A percentile compares a stretch with the other conserved stretches of the same genome.
phyloP scores from a whole-genome alignment of 2,329 filamentous ascomycete genomes.

The Cordyceps cateniannulata region DNA sequence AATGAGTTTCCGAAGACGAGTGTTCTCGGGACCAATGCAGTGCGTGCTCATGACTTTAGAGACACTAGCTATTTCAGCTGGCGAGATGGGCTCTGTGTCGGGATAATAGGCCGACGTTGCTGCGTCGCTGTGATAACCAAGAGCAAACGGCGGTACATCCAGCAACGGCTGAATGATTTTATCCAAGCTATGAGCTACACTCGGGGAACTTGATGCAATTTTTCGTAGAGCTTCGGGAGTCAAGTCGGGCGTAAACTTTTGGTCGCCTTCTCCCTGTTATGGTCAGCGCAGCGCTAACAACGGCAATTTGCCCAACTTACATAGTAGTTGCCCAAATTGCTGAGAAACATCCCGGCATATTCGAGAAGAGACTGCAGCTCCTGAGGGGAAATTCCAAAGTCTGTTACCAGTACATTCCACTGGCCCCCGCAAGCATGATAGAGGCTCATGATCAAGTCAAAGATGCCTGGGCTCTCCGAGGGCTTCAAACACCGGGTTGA shows the following conservation, averaged over 20 bases:
- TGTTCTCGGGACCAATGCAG: background rate
- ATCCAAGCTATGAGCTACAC: constrained; percentile 22
- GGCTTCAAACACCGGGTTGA: background rate
- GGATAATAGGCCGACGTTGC: constrained; percentile 52
- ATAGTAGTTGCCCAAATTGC: constrained; percentile 55
- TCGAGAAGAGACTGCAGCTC: constrained; percentile 43
- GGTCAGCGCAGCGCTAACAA: background rate
- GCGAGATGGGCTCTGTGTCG: constrained; percentile 38
- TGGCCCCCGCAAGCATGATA: constrained; percentile 42
- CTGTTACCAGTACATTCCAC: constrained; percentile 37
- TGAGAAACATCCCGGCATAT: constrained; percentile 51
- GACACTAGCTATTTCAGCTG: constrained; percentile 45
- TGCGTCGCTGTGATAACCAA: constrained; percentile 46
- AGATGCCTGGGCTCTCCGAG: constrained; percentile 46
- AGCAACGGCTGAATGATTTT: constrained; percentile 39
- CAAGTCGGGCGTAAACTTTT: constrained; percentile 50
- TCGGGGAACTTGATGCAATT: constrained; percentile 32
- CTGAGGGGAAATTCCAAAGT: constrained; percentile 33
- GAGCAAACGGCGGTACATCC: constrained; percentile 41
- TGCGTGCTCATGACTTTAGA: constrained; percentile 43
- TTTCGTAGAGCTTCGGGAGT: constrained; percentile 33
- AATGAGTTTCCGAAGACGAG: background rate
- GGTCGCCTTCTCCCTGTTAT: constrained; percentile 44
- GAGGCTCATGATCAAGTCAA: constrained; percentile 51
- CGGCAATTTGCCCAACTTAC: constrained; percentile 17